Percentiles rank a stretch among this genome's conserved stretches.
Conservation (phyloP, 2,329 filamentous ascomycete species). For the Grosmannia penicillata region DNA sequence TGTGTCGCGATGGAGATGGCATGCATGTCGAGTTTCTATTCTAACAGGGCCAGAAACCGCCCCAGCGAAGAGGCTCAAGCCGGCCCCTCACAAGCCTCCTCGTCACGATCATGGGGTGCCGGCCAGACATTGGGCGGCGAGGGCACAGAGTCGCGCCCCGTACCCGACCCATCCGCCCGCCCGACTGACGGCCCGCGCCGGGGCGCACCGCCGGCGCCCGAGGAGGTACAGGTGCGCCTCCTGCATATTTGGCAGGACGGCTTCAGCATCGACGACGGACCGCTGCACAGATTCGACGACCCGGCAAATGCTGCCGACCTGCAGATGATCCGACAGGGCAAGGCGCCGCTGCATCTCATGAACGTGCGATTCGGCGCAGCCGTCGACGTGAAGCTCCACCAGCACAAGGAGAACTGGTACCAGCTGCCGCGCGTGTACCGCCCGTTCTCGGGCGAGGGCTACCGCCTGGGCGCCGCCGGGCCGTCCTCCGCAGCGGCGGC, state of each 20-base stretch:
- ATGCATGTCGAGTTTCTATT: too few relatives aligned
- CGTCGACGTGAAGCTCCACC: constrained; percentile 65
- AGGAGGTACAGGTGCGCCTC: constrained; percentile 46
- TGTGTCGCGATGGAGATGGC: neutral
- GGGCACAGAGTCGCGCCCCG: constrained; percentile 51
- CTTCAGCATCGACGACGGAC: constrained; percentile 73
- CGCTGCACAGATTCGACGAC: constrained; percentile 65
- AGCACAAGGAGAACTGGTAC: constrained; percentile 61
- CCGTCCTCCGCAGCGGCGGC: constrained; percentile 19
- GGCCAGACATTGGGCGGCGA: constrained; percentile 70
- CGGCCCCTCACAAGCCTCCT: constrained; percentile 26
- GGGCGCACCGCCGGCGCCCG: constrained; percentile 19
- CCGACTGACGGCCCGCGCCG: constrained; percentile 12
- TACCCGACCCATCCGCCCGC: constrained; percentile 43
- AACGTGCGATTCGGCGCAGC: constrained; percentile 61
- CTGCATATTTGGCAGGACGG: constrained; percentile 74
- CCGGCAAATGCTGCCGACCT: constrained; percentile 58
- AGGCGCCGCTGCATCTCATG: constrained; percentile 64
- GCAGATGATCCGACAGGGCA: constrained; percentile 60
- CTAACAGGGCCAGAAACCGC: too few relatives aligned
- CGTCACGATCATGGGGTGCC: constrained; percentile 48
- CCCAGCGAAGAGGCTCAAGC: constrained; percentile 23
- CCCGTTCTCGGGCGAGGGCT: constrained; percentile 58
- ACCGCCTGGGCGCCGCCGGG: constrained; percentile 47
- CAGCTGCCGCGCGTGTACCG: constrained; percentile 61